These are phyloP conservation scores for Heimioporus sp. DNA, from an alignment of 768 basidiomycete genomes.

Conservation along the genomic window DNA sequence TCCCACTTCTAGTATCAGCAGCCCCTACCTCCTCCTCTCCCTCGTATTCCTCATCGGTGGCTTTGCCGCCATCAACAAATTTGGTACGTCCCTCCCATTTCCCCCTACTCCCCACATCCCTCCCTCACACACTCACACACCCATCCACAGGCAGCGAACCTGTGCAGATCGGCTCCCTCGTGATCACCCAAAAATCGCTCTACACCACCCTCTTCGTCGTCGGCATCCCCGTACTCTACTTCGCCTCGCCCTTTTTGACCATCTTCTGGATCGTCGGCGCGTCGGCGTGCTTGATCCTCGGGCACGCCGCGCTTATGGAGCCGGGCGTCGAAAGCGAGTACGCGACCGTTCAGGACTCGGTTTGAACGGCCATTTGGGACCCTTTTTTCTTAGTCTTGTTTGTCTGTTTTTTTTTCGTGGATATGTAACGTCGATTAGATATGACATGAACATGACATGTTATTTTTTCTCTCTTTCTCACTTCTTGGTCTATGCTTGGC, in stretches of 20 bases:
- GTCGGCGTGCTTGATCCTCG: conserved; percentile 78
- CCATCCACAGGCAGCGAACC: conserved; percentile 69
- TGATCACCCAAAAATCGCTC: conserved; percentile 85
- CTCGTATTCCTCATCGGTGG: conserved; percentile 89
- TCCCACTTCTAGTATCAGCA: conserved; percentile 58
- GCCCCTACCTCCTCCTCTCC: conserved; percentile 78
- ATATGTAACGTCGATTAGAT: too few species aligned
- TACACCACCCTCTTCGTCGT: conserved; percentile 90
- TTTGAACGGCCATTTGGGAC: conserved; percentile 33
- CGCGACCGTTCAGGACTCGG: conserved; percentile 67
- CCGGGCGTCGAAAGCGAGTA: conserved; percentile 97
- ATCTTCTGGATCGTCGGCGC: conserved; percentile 96
- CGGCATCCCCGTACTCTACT: conserved; percentile 85
- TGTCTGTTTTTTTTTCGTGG: too few species aligned
- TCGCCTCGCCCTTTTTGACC: conserved; percentile 70
- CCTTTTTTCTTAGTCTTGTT: not conserved
- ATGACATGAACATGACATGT: too few species aligned
- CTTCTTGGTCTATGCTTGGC: too few species aligned
- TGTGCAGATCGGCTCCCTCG: conserved; percentile 74
- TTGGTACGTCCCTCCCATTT: conserved; percentile 51
- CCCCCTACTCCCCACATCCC: not conserved
- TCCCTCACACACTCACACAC: not conserved
- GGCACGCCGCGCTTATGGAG: conserved; percentile 86
- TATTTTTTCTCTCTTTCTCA: too few species aligned
- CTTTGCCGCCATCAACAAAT: conserved; percentile 85